phyloP scores from a whole-genome alignment of 169 alveolate genomes.

The Cryptosporidium tyzzeri region DNA sequence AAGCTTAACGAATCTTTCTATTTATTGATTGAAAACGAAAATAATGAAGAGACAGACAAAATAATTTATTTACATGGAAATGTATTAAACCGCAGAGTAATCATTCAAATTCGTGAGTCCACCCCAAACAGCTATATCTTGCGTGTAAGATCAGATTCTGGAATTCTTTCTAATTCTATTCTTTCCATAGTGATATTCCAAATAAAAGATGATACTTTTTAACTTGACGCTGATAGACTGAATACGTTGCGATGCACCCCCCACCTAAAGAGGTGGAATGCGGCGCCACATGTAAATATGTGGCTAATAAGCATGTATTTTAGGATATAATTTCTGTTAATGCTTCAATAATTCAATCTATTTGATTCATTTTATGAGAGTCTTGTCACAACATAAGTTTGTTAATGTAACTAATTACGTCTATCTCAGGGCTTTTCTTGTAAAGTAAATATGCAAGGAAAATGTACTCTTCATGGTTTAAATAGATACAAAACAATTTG shows the following conservation, averaged over 20 bases:
- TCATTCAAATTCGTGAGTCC: slow-evolving; percentile 25
- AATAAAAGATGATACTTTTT: slow-evolving; percentile 3
- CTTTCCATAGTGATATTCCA: slow-evolving; percentile 40
- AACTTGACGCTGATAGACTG: slow-evolving; percentile 68
- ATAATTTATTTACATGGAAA: slow-evolving; percentile 42
- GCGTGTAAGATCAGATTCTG: slow-evolving; percentile 72
- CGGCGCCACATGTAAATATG: slow-evolving; percentile 78
- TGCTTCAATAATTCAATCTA: slow-evolving; percentile 10
- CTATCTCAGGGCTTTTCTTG: not conserved
- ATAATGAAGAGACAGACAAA: not conserved
- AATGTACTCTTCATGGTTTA: slow-evolving; percentile 73
- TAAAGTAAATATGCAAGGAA: slow-evolving; percentile 27
- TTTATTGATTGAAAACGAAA: slow-evolving; percentile 4
- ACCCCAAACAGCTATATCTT: not conserved
- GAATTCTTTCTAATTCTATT: slow-evolving; percentile 28
- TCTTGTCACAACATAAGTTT: not conserved
- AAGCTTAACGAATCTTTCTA: slow-evolving; percentile 46
- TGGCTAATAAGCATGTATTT: slow-evolving; percentile 64
- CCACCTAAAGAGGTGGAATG: slow-evolving; percentile 73
- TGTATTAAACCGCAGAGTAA: slow-evolving; percentile 14
- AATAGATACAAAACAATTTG: slow-evolving; percentile 82
- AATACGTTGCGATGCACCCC: slow-evolving; percentile 71
- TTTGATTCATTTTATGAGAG: not conserved
- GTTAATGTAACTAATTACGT: not conserved
- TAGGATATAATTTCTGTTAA: slow-evolving; percentile 19